These are phyloP conservation scores for Lentinula edodes DNA, from an alignment of 768 basidiomycete genomes.

Conservation along the genomic window DNA sequence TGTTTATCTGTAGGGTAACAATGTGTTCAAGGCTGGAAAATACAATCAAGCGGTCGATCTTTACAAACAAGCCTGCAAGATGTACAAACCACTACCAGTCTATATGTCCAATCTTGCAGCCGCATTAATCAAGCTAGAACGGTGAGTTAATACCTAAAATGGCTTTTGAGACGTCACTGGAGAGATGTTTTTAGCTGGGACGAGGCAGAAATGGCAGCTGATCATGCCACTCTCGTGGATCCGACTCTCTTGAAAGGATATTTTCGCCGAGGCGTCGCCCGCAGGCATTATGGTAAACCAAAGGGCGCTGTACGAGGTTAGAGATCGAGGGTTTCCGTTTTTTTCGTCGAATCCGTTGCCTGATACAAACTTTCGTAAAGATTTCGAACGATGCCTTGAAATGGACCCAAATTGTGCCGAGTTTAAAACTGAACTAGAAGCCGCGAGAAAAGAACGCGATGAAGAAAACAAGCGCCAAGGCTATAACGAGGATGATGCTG, in stretches of 20 bases:
- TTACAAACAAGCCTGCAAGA: not conserved
- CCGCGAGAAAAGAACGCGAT: not conserved
- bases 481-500: not conserved
- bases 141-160: not conserved
- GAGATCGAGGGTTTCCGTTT: not conserved
- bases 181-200: not conserved
- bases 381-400: not conserved
- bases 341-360: not conserved
- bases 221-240: not conserved
- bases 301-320: not conserved
- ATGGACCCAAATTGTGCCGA: not conserved
- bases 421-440: not conserved
- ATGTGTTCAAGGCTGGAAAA: not conserved
- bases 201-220: not conserved
- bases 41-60: not conserved
- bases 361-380: not conserved
- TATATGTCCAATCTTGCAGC: slow-evolving; percentile 2
- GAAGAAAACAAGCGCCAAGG: not conserved
- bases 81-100: not conserved
- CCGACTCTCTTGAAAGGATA: not conserved
- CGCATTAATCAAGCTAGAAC: not conserved
- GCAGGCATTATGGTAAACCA: not conserved
- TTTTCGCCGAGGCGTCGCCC: slow-evolving; percentile 1
- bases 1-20: not conserved
- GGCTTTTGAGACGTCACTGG: not conserved